phyloP scores from a whole-genome alignment of 1,139 yeast species.

The Scheffersomyces insectosa region DNA sequence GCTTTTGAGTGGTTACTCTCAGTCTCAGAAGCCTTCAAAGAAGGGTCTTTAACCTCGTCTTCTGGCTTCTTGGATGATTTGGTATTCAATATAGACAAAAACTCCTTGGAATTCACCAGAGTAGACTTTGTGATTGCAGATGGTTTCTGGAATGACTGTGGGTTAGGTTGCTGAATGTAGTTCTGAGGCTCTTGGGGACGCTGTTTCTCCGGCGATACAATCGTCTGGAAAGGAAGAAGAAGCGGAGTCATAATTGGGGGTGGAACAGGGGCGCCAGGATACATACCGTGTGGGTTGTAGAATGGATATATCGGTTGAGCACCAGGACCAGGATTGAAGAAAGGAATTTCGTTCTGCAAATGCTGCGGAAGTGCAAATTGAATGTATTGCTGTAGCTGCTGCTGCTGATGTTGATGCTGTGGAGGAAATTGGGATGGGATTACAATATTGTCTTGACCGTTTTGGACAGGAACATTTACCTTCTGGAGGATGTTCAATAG shows the following conservation, averaged over 20 bases:
- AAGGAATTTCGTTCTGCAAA: constrained; percentile 31
- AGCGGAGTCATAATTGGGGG: constrained; percentile 3
- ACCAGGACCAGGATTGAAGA: constrained; percentile 17
- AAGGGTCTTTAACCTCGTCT: constrained; percentile 9
- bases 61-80: constrained; percentile 14
- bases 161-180: constrained; percentile 36
- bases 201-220: constrained; percentile 3
- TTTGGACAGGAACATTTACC: constrained; percentile 18
- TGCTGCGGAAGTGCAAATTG: constrained; percentile 32
- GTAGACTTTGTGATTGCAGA: constrained; percentile 32
- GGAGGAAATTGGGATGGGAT: constrained; percentile 1
- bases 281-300: constrained; percentile 13
- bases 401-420: neutral
- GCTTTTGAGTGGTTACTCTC: constrained; percentile 38
- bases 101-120: constrained; percentile 50
- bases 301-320: constrained; percentile 12
- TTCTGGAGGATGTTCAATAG: constrained; percentile 63
- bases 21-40: constrained; percentile 13
- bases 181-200: constrained; percentile 4
- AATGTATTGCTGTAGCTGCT: constrained; percentile 12
- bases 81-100: constrained; percentile 50
- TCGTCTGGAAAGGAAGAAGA: constrained; percentile 2
- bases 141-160: constrained; percentile 45
- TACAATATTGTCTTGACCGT: constrained; percentile 6
- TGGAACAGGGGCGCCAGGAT: constrained; percentile 2